Conservation (phyloP, 495 filamentous ascomycete genomes). For the Geopyxis carbonaria region DNA sequence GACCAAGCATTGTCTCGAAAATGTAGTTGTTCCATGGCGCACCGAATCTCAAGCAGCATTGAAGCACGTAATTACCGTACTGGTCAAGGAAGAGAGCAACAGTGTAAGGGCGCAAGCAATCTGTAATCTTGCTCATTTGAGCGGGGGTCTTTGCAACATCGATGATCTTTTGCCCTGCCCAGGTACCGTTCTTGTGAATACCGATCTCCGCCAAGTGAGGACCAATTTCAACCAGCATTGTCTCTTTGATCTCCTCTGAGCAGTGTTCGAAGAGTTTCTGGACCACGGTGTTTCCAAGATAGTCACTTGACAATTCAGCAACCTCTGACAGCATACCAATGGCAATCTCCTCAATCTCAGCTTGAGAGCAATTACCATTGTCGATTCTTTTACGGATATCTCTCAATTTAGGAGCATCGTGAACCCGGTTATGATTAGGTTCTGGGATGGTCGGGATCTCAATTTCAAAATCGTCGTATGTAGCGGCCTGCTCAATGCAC, state of each 20-base stretch:
- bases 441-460: conserved; percentile 86
- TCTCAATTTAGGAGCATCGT: conserved; percentile 87
- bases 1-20: conserved; percentile 89
- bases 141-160: conserved; percentile 73
- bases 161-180: conserved; percentile 98
- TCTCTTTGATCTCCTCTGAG: conserved; percentile 73
- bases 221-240: conserved; percentile 74
- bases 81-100: conserved; percentile 89
- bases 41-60: conserved; percentile 85
- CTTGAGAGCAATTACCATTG: conserved; percentile 66
- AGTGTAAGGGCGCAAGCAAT: conserved; percentile 66
- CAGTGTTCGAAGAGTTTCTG: conserved; percentile 96
- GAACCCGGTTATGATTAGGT: conserved; percentile 73
- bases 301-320: conserved; percentile 74
- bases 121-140: conserved; percentile 71
- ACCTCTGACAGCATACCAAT: conserved; percentile 89
- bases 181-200: conserved; percentile 75
- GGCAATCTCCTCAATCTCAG: conserved; percentile 85
- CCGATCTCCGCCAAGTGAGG: conserved; percentile 93
- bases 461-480: conserved; percentile 50
- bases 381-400: conserved; percentile 97
- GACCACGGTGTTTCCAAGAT: conserved; percentile 96
- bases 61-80: conserved; percentile 94
- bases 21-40: conserved; percentile 85
- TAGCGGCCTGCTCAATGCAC: conserved; percentile 58